Base-by-base conservation (phyloP, 176 grass and related monocot genomes). In the Carex littledalei region DNA sequence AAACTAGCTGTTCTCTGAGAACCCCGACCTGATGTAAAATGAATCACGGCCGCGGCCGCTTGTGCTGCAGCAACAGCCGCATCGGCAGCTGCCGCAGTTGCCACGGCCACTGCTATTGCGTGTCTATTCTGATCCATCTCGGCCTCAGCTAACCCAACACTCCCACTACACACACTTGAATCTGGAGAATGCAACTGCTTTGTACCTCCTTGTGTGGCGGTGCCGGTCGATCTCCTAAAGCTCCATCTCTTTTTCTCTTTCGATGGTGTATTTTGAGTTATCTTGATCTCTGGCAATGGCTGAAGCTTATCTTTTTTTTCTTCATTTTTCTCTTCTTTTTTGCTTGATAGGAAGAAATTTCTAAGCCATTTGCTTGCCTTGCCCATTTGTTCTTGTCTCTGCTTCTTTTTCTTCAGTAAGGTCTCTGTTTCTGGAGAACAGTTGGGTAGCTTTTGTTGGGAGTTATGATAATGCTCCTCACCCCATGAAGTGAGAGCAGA, bases 221-320 rank as follows among this genome's bases (percentile, higher is more conserved):
- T 83, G 61, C n/a, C 24, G 14, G 49, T 85, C 8, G 88, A 80
- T 16, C 91, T 84, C 43, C 89, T 60, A 81, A 94, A 98, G 85
- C 91, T 93, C 95, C 95, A 93, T 73, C 91, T 20, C 83, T 90
- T 98, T 73, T 95, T 90, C 86, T 88, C 90, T 58, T 86, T 90
- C 1, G 68, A 67, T 1, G 89, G 56, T 0, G 84, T 34, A 15
- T 1, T 68, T 34, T 84, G 63, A 9, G 67, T 67, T 18, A 76
- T 15, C 10, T 45, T 63, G 54, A 60, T 60, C 14, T 41, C 39
- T 15, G 73, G 39, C 85, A 80, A 54, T 20, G 87, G 80, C 29
- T 84, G 61, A 17, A 31, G 53, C 10, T 63, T 70, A 53, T 85
- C 80, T 50, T 74, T 80, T 49, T 89, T 89, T 16, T 91, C 89